These are phyloP conservation scores for Thermochaetoides thermophila DNA, from an alignment of 495 filamentous ascomycete genomes.

Conservation along the genomic window DNA sequence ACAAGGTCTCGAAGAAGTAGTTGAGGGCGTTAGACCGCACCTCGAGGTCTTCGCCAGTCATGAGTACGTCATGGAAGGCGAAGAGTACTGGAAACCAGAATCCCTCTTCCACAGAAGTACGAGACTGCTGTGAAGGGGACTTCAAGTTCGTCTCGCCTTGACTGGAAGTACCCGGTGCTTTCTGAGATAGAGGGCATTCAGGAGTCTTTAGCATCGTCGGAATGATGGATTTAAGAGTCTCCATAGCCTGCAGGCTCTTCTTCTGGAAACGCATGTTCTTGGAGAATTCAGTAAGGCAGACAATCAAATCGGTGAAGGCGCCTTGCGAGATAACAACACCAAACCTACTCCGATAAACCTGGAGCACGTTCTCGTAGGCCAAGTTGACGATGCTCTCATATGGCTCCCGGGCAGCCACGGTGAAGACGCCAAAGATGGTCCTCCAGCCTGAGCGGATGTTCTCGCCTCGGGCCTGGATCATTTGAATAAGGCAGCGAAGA, in stretches of 20 bases:
- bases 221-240: conserved; percentile 80
- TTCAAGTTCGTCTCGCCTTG: conserved; percentile 18
- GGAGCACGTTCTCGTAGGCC: conserved; percentile 90
- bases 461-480: conserved; percentile 91
- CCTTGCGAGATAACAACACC: conserved; percentile 92
- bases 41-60: conserved; percentile 98
- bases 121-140: conserved; percentile 28
- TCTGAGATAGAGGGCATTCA: conserved; percentile 76
- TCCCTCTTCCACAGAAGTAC: conserved; percentile 78
- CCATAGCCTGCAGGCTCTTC: conserved; percentile 92
- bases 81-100: conserved; percentile 98
- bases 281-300: conserved; percentile 93
- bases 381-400: conserved; percentile 94
- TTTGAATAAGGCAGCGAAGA: conserved; percentile 90
- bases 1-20: conserved; percentile 89
- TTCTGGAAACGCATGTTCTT: conserved; percentile 98
- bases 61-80: conserved; percentile 95
- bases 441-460: conserved; percentile 97
- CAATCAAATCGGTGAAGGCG: conserved; percentile 88
- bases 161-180: conserved; percentile 1
- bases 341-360: conserved; percentile 95
- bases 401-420: conserved; percentile 80
- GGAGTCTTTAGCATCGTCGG: conserved; percentile 89
- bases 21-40: conserved; percentile 85
- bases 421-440: conserved; percentile 99